These are phyloP conservation scores for Aspergillus texensis DNA, from an alignment of 2,329 filamentous ascomycete species.

Conservation along the genomic window DNA sequence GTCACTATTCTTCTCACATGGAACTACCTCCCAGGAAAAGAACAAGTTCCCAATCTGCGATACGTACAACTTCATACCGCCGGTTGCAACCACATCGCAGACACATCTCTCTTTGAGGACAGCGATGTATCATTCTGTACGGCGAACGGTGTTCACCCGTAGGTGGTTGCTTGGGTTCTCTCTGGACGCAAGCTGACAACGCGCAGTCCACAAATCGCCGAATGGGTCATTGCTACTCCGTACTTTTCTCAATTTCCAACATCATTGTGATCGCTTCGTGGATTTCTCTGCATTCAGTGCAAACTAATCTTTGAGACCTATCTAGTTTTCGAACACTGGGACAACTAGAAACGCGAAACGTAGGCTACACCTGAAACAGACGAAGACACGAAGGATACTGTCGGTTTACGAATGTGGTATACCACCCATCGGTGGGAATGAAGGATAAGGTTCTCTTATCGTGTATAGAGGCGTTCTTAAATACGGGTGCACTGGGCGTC, in stretches of 20 bases:
- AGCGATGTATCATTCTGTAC: conserved; percentile 4
- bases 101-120: not conserved
- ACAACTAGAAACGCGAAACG: conserved; percentile 1
- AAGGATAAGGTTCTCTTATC: not conserved
- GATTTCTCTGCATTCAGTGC: not conserved
- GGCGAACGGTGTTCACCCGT: conserved; percentile 7
- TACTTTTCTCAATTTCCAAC: conserved; percentile 4
- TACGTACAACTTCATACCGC: conserved; percentile 5
- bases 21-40: not conserved
- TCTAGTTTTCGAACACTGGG: not conserved
- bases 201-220: conserved; percentile 5
- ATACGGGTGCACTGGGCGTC: conserved; percentile 6
- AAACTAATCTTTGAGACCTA: not conserved
- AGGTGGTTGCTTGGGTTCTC: not conserved
- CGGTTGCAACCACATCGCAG: conserved; percentile 6
- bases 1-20: conserved; percentile 5
- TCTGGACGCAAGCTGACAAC: not conserved
- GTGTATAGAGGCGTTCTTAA: not conserved
- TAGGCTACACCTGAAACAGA: conserved; percentile 5
- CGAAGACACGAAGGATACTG: conserved; percentile 3
- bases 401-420: conserved; percentile 5
- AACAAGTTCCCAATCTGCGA: not conserved
- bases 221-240: conserved; percentile 3
- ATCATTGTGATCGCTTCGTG: not conserved
- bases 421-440: not conserved